These are phyloP conservation scores for Colletotrichum lindemuthianum DNA, from an alignment of 2,329 filamentous ascomycete genomes.

Conservation along the genomic window DNA sequence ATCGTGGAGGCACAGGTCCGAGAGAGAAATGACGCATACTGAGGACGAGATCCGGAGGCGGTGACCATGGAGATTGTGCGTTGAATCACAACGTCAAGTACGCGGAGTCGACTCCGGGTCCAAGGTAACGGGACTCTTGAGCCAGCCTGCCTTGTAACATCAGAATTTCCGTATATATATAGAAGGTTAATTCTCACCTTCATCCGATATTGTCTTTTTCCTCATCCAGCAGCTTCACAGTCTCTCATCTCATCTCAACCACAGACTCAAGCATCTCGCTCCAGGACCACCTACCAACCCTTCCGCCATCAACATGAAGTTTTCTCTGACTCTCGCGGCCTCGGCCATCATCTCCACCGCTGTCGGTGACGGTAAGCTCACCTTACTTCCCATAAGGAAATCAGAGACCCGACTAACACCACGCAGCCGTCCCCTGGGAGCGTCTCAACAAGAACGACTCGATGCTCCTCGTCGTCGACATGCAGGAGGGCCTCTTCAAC, in stretches of 20 bases:
- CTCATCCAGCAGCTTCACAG: slow-evolving; percentile 30
- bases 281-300: neutral
- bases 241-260: slow-evolving; percentile 1
- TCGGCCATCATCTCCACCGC: slow-evolving; percentile 34
- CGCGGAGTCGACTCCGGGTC: slow-evolving; percentile 8
- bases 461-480: slow-evolving; percentile 50
- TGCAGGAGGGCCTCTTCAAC: slow-evolving; percentile 50
- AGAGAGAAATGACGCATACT: neutral
- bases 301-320: slow-evolving; percentile 28
- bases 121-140: neutral
- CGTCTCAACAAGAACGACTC: slow-evolving; percentile 47
- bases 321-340: slow-evolving; percentile 31
- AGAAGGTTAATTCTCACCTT: neutral
- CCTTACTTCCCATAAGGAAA: neutral
- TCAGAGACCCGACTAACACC: slow-evolving; percentile 3
- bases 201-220: neutral
- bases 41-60: neutral
- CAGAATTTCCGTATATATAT: slow-evolving; percentile 18
- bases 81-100: neutral
- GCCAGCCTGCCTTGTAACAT: neutral
- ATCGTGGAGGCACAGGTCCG: neutral
- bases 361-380: slow-evolving; percentile 17
- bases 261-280: slow-evolving; percentile 17
- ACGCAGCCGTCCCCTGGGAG: slow-evolving; percentile 43
- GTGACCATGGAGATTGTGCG: neutral